Percentiles rank a stretch among this genome's conserved stretches.
Evolutionary conservation across 192 early-diverging fungal genomes (phyloP).

Genomic region (Dispira parvispora): DNA sequence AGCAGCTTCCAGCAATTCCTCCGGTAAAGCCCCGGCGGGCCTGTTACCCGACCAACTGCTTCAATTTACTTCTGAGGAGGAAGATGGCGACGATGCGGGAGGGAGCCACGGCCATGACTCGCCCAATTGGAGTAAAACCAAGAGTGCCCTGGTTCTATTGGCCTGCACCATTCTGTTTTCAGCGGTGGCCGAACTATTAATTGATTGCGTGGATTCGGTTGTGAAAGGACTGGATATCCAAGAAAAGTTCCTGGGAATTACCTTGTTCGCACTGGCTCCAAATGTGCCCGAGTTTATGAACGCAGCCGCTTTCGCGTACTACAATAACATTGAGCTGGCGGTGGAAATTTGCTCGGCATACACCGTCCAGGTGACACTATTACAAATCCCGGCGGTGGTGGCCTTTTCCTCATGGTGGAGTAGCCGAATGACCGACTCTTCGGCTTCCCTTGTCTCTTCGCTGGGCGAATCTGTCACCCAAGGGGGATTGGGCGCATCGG

Average conservation of each 20-base stretch:
- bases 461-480: not conserved
- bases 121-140: slow-evolving; percentile 77
- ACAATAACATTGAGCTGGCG: slow-evolving; percentile 68
- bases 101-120: slow-evolving; percentile 66
- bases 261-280: slow-evolving; percentile 90
- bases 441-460: not conserved
- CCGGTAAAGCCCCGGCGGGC: slow-evolving; percentile 12
- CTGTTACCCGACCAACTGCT: slow-evolving; percentile 14
- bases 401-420: slow-evolving; percentile 57
- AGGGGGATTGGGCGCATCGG: slow-evolving; percentile 16
- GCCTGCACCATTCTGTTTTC: slow-evolving; percentile 69
- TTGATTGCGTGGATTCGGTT: slow-evolving; percentile 69
- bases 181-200: slow-evolving; percentile 84
- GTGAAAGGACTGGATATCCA: slow-evolving; percentile 44
- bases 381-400: slow-evolving; percentile 91
- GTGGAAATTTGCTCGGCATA: slow-evolving; percentile 96
- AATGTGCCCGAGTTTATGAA: slow-evolving; percentile 89
- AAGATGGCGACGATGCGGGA: slow-evolving; percentile 41
- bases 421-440: slow-evolving; percentile 8
- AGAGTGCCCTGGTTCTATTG: slow-evolving; percentile 62
- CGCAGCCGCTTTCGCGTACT: slow-evolving; percentile 86
- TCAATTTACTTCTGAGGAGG: slow-evolving; percentile 27
- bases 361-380: slow-evolving; percentile 80
- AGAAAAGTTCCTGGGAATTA: slow-evolving; percentile 84
- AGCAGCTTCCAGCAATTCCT: not conserved